Base-by-base conservation (phyloP, 2,329 filamentous ascomycete species). In the Ramularia collo-cygni region DNA sequence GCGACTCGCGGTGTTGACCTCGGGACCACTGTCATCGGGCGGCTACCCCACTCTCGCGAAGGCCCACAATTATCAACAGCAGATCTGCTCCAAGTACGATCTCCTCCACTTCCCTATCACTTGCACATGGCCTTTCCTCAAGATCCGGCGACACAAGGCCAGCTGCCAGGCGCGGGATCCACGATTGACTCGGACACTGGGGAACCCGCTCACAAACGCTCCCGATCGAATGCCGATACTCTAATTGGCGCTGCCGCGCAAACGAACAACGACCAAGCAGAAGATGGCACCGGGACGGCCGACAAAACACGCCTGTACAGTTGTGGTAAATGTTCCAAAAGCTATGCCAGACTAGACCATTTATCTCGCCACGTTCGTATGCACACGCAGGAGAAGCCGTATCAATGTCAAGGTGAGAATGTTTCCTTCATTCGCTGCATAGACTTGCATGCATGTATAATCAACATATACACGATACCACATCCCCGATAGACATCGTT, bases 291-390 rank as follows among this genome's bases (percentile, higher is more conserved):
- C 10, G 21, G 21, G 10, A 24, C 21, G 21, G 21, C 21, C 21
- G 21, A 24, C 21, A 24, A 24, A 24, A 36, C 51, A 35, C 46
- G 58, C 28, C 53, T 64, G 13, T 74, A 71, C 50, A 68, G 70
- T 51, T 75, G 72, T 50, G 69, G 69, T 44, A 69, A 69, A 37
- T 76, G 72, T 54, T 65, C 66, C 43, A 71, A 69, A 35, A 68
- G 63, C 38, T 76, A 75, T 55, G 69, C 67, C 8, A 64, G 72
- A 18, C 64, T 70, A 4, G 72, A 76, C 53, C 71, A 75, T 55
- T 60, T 76, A 16, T 46, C 43, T 12, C 67, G 72, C 33, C 72
- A 75, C 59, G 69, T 74, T 29, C 67, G 72, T 47, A 69, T 71
- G 45, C 71, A 61, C 45, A 59, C 53, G 14, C 61, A 66, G 43